phyloP scores from a whole-genome alignment of 768 basidiomycete species.

The Pholiota molesta region DNA sequence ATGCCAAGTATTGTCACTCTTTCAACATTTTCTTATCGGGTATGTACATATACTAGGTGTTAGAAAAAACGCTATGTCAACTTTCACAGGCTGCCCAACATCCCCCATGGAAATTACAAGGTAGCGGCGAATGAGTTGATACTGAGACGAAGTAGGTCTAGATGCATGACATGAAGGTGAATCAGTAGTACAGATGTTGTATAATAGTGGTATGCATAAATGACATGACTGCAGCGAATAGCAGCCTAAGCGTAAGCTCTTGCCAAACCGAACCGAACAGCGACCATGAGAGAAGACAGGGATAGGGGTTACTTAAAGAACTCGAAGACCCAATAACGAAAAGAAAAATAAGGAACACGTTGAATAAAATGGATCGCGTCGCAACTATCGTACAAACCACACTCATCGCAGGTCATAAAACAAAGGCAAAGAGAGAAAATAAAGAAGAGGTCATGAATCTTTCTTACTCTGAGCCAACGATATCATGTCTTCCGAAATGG shows the following conservation, averaged over 20 bases:
- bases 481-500: slow-evolving; percentile 22
- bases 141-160: background rate
- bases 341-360: background rate
- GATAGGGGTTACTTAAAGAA: background rate
- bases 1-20: no score
- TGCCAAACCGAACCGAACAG: background rate
- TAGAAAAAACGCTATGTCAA: background rate
- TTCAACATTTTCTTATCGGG: no score
- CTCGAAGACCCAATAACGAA: background rate
- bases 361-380: background rate
- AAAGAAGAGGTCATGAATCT: slow-evolving; percentile 20
- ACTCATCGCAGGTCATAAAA: background rate
- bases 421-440: background rate
- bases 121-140: background rate
- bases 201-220: background rate
- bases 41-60: no score
- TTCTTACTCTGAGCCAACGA: slow-evolving; percentile 27
- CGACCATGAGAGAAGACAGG: background rate
- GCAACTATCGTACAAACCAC: background rate
- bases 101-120: background rate
- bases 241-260: background rate
- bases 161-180: background rate
- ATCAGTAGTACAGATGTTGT: background rate
- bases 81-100: background rate
- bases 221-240: background rate